Base-by-base conservation (phyloP, 495 filamentous ascomycete genomes). In the Penicillium samsonianum region DNA sequence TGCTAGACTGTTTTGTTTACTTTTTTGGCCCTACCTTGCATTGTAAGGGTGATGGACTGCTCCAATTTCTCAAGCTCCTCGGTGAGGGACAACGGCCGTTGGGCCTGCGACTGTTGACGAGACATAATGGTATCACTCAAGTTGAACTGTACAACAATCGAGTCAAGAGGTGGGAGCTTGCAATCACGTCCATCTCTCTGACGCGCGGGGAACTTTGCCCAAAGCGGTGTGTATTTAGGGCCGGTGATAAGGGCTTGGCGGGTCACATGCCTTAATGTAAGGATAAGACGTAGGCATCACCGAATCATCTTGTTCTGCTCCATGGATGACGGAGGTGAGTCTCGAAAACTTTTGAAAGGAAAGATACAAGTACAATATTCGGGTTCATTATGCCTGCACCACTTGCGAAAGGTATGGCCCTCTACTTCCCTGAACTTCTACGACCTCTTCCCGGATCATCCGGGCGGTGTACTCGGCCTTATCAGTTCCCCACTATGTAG, bases 41-140 rank as follows among this genome's bases (percentile, higher is more conserved):
- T 80, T 3, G 94, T 97, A 38, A 98, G 81, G 14, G 94, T 98
- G 66, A 98, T 98, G 35, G 89, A 92, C 69, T 98, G 95, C 67
- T 98, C 94, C 14, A 98, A 75, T 69, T 90, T 96, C 78, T 98
- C 94, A 20, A 98, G 80, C 77, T 98, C 94, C 65, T 98, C 94
- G 0, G 93, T 94, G 55, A 97, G 80, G 5, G 89, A 88, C 51
- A 96, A 77, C 22, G 83, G 87, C 42, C 91, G 81, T 50, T 82
- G 76, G 8, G 83, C 71, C 1, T 83, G 77, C 5, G 78, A 70
- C 16, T 77, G 75, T 52, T 71, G 77, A 35, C 79, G 80, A 46
- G 81, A 80, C 82, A 84, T 84, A 6, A 31, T 65, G 42, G 26
- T 25, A 17, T 19, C 28, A 31, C 40, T 22, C 28, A 30, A 37